phyloP scores from a whole-genome alignment of 2,329 filamentous ascomycete genomes.

The Colletotrichum tanaceti region DNA sequence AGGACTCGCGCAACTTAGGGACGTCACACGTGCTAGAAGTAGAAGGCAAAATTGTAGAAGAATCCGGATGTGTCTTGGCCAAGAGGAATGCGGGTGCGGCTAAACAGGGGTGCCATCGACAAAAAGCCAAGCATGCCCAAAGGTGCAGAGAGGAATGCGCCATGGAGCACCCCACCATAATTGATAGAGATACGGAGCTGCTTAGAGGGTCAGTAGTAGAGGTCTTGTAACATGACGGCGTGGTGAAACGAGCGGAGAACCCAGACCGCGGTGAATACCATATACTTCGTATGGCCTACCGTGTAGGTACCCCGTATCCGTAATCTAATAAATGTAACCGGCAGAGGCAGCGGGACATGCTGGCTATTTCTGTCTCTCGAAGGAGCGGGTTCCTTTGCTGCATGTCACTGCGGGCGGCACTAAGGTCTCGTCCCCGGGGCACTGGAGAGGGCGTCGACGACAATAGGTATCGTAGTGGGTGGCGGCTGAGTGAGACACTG shows the following conservation, averaged over 20 bases:
- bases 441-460: neutral
- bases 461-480: too few relatives aligned
- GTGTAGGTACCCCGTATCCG: too few relatives aligned
- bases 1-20: neutral
- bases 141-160: neutral
- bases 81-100: conserved; percentile 15
- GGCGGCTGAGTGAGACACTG: neutral
- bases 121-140: conserved; percentile 16
- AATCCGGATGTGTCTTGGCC: neutral
- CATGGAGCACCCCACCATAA: neutral
- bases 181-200: neutral
- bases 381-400: neutral
- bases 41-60: too few relatives aligned
- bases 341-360: neutral
- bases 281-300: neutral
- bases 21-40: too few relatives aligned
- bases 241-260: neutral
- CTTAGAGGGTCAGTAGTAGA: neutral
- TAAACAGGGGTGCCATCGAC: conserved; percentile 14
- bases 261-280: neutral
- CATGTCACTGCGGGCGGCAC: neutral
- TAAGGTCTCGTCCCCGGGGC: neutral
- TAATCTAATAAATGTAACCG: too few relatives aligned
- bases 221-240: neutral
- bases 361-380: conserved; percentile 10